These are phyloP conservation scores for Bacterosira constricta DNA, from an alignment of 108 stramenopile genomes.

Conservation along the genomic window DNA sequence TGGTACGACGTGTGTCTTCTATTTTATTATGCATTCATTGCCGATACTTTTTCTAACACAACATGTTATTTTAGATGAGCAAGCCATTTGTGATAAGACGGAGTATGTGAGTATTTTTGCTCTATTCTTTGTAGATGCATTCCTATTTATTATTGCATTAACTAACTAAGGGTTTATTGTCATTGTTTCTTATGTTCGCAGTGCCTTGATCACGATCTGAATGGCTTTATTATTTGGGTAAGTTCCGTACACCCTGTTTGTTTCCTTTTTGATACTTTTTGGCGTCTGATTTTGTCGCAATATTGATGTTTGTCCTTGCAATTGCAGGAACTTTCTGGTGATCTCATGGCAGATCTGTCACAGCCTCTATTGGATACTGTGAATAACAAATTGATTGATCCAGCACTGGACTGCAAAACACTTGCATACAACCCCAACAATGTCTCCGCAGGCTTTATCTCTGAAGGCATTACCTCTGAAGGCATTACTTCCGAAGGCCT, in stretches of 20 bases:
- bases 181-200: background rate
- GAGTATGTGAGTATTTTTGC: conserved; percentile 9
- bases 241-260: background rate
- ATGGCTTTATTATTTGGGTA: background rate
- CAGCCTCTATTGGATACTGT: background rate
- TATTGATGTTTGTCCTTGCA: background rate
- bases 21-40: no score
- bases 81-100: conserved; percentile 3
- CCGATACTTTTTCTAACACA: no score
- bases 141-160: background rate
- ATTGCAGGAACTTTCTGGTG: background rate
- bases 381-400: background rate
- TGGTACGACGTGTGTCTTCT: no score
- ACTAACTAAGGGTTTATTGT: background rate
- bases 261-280: no score
- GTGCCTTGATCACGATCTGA: background rate
- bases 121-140: no score
- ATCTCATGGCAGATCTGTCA: background rate
- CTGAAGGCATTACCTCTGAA: no score
- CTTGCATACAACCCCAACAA: background rate
- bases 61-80: no score
- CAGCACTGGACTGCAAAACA: background rate
- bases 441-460: no score
- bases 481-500: no score
- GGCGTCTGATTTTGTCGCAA: no score